Evolutionary conservation across 1,284 basidiomycete species (phyloP), one percentile per base, ranked within the genome.

Genomic region (Peniophora sp.): DNA sequence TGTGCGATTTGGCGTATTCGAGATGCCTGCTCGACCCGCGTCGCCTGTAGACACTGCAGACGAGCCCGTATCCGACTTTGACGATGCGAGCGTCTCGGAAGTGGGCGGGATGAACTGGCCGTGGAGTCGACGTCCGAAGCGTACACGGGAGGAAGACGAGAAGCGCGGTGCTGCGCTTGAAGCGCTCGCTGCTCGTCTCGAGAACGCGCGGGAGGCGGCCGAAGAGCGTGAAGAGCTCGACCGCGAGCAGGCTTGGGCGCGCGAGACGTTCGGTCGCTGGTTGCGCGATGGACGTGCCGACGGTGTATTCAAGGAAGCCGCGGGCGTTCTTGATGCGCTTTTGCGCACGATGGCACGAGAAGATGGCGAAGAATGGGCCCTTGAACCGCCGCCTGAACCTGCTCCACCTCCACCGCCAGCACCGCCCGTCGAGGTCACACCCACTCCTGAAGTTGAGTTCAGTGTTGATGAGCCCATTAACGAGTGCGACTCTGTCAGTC

Each of bases 1-100:
- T 22, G 57, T 58, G 6, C 47, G 52, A n/a, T 53, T 55, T 22
- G 57, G 57, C 17, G 55, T 58, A 8, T 58, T 55, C 35, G 56
- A 57, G 22, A 53, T 57, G 24, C 50, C 45, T 5, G 18, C 15
- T 17, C 37, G 37, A n/a, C n/a, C 15, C n/a, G 6, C 8, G 6
- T n/a, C 37, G n/a, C n/a, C 37, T 8, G n/a, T 41, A 5, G 5
- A 5, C n/a, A n/a, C 18, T 17, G n/a, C 8, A 8, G 18, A 17
- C 37, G 37, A 41, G 8, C n/a, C 15, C 37, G 18, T 41, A 41
- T 17, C 37, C n/a, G 18, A 41, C 15, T n/a, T 17, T 15, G 37
- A 41, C 37, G 18, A 20, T 41, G 37, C 37, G 6, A 41, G n/a
- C 18, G 37, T 17, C n/a, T n/a, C 37, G 37, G 37, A 41, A n/a